Percentiles rank a stretch among this genome's conserved stretches.
phyloP scores from a whole-genome alignment of 176 grass and related monocot genomes.

The Juncus effusus region DNA sequence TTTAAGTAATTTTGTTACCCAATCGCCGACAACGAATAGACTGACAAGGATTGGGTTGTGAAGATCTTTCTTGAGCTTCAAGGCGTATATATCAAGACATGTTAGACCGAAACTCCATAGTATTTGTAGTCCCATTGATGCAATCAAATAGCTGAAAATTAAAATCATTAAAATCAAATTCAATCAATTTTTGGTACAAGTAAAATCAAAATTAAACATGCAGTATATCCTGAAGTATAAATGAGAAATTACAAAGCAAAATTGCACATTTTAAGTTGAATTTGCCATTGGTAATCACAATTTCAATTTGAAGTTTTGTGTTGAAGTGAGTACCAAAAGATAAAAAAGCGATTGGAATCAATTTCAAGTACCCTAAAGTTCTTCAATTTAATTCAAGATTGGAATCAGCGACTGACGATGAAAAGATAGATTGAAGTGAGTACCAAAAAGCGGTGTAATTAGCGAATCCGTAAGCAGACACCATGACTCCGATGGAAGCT shows the following conservation, averaged over 20 bases:
- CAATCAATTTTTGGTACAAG: constrained; percentile 13
- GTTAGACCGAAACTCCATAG: constrained; percentile 87
- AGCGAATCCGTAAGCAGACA: constrained; percentile 68
- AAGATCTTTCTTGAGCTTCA: constrained; percentile 59
- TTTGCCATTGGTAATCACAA: too few species aligned
- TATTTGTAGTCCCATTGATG: constrained; percentile 84
- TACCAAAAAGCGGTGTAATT: constrained; percentile 98
- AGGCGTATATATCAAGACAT: constrained; percentile 76
- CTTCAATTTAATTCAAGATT: too few species aligned
- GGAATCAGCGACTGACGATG: too few species aligned
- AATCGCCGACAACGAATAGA: constrained; percentile 86
- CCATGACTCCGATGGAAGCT: constrained; percentile 70
- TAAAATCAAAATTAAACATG: too few species aligned
- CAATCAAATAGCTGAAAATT: constrained; percentile 73
- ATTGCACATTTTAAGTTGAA: too few species aligned
- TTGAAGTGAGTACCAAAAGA: too few species aligned
- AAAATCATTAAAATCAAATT: neutral
- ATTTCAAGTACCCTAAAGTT: too few species aligned
- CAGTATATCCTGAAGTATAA: too few species aligned
- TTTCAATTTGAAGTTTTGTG: too few species aligned
- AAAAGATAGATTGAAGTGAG: neutral
- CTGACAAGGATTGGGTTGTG: constrained; percentile 68
- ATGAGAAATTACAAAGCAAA: too few species aligned
- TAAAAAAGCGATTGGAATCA: too few species aligned
- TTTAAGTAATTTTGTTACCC: constrained; percentile 42